phyloP scores from a whole-genome alignment of 192 early-diverging fungal genomes.

The Linnemannia zychae region DNA sequence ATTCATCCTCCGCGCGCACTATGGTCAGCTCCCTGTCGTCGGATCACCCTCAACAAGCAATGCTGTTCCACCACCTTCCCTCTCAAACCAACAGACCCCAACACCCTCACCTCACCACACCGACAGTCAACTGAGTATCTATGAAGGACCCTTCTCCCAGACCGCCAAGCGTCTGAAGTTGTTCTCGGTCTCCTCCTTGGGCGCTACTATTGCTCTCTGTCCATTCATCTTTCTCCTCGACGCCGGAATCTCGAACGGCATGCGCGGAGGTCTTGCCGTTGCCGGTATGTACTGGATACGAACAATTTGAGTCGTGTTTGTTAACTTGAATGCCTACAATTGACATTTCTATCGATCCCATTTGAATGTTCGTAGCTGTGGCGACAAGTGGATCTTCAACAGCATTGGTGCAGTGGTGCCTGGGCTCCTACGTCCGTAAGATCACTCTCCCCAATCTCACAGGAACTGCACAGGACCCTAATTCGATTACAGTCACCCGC shows the following conservation, averaged over 20 bases:
- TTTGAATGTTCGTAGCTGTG: constrained; percentile 46
- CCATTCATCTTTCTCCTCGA: constrained; percentile 68
- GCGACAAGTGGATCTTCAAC: constrained; percentile 69
- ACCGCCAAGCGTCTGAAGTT: constrained; percentile 68
- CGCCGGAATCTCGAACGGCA: constrained; percentile 61
- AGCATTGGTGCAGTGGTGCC: constrained; percentile 69
- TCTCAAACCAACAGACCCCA: neutral
- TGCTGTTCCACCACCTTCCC: neutral
- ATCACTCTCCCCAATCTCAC: constrained; percentile 45
- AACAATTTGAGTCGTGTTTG: neutral
- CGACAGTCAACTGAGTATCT: constrained; percentile 54
- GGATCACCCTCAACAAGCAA: neutral
- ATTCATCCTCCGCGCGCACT: constrained; percentile 24
- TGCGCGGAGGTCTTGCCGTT: constrained; percentile 61
- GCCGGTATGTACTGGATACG: constrained; percentile 51
- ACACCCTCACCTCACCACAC: constrained; percentile 34
- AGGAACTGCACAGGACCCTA: neutral
- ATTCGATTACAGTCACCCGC: constrained; percentile 47
- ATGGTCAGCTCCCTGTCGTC: constrained; percentile 48
- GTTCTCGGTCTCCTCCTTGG: constrained; percentile 68
- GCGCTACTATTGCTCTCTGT: constrained; percentile 61
- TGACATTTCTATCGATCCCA: neutral
- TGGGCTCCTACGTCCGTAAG: constrained; percentile 69
- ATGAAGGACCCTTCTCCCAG: constrained; percentile 64
- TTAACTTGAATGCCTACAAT: neutral